Conservation (phyloP, 2,329 filamentous ascomycete genomes). For the Fusarium beomiforme region DNA sequence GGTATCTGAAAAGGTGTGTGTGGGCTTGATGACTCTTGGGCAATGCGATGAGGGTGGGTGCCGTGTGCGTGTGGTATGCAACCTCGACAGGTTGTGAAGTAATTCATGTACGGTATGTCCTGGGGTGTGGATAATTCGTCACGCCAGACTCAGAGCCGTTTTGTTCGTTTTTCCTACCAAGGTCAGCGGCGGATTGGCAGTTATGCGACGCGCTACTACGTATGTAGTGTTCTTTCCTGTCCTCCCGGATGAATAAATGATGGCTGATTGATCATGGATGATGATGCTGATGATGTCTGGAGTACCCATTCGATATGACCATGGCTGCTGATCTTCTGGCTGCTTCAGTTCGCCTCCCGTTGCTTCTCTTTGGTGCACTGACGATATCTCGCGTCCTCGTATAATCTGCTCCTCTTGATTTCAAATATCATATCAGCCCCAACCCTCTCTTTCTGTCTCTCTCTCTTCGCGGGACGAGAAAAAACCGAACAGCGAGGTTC, state of each 20-base stretch:
- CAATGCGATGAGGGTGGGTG: background rate
- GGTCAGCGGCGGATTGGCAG: slow-evolving; percentile 26
- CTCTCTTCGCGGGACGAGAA: slow-evolving; percentile 5
- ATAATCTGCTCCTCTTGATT: slow-evolving; percentile 6
- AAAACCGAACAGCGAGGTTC: slow-evolving; percentile 8
- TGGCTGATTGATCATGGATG: slow-evolving; percentile 34
- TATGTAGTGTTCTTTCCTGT: slow-evolving; percentile 21
- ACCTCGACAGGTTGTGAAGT: background rate
- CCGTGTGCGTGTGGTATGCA: background rate
- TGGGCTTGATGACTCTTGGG: slow-evolving; percentile 9
- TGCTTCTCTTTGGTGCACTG: slow-evolving; percentile 3
- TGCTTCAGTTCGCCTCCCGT: slow-evolving; percentile 26
- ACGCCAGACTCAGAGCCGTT: slow-evolving; percentile 32
- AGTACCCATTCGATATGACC: slow-evolving; percentile 11
- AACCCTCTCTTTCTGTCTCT: background rate
- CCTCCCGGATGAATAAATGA: slow-evolving; percentile 11
- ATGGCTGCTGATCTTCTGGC: slow-evolving; percentile 29
- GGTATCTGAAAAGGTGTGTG: slow-evolving; percentile 20
- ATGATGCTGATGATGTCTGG: slow-evolving; percentile 28
- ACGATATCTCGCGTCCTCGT: background rate
- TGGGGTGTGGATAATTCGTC: slow-evolving; percentile 12
- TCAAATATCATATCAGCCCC: slow-evolving; percentile 21
- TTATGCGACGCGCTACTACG: background rate
- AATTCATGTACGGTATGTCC: background rate
- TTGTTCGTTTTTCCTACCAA: slow-evolving; percentile 28